Conservation (phyloP, 1,284 basidiomycete genomes). For the Kwoniella shivajii region DNA sequence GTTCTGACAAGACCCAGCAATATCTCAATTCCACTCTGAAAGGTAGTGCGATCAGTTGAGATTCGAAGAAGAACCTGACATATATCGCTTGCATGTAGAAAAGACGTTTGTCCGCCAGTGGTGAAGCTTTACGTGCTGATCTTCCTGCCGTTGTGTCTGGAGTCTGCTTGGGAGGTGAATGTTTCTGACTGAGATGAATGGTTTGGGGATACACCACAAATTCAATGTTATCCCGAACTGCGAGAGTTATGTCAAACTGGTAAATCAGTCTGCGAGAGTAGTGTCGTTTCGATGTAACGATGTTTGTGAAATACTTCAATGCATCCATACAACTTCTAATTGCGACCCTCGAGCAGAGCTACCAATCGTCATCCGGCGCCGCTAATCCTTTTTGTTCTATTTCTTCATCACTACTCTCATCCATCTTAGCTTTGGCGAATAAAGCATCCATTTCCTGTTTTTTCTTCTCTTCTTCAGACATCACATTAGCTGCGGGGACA, state of each 20-base stretch:
- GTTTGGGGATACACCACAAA: not conserved
- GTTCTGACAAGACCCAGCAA: not conserved
- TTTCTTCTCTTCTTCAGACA: constrained; percentile 50
- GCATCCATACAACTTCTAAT: not conserved
- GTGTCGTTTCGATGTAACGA: too few relatives aligned
- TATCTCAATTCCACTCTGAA: not conserved
- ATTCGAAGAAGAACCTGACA: too few relatives aligned
- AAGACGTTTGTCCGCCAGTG: not conserved
- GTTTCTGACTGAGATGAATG: not conserved
- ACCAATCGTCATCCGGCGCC: constrained; percentile 51
- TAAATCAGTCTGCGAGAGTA: too few relatives aligned
- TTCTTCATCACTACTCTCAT: constrained; percentile 42
- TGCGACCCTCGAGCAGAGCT: too few relatives aligned
- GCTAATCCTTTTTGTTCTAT: constrained; percentile 37
- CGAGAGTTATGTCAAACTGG: too few relatives aligned
- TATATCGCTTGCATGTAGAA: not conserved
- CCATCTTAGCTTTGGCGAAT: constrained; percentile 47
- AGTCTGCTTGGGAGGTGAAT: too few relatives aligned
- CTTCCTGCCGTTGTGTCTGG: too few relatives aligned
- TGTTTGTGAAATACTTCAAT: not conserved
- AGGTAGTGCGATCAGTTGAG: too few relatives aligned
- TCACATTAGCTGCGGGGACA: constrained; percentile 42
- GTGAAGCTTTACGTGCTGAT: too few relatives aligned
- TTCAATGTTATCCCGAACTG: too few relatives aligned
- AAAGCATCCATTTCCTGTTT: constrained; percentile 49